These are phyloP conservation scores for Globisporangium irregulare DNA, from an alignment of 352 stramenopile species.

Conservation along the genomic window DNA sequence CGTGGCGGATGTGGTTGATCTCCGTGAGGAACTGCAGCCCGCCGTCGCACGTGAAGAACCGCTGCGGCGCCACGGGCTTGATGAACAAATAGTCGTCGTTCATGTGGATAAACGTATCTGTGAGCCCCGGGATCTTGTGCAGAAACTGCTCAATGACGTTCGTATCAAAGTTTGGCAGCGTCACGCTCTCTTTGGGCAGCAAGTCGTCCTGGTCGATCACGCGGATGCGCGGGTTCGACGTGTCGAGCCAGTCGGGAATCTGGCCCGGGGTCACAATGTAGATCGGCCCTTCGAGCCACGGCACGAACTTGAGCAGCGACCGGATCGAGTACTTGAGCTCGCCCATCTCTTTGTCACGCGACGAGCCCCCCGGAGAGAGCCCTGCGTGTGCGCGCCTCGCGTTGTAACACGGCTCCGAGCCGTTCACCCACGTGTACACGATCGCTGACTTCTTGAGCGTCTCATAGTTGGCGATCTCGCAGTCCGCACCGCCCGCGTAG, in stretches of 20 bases:
- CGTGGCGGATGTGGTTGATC: conserved; percentile 83
- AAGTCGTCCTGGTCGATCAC: conserved; percentile 81
- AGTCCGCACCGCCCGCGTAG: conserved; percentile 32
- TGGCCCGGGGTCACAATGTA: conserved; percentile 83
- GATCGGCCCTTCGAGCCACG: conserved; percentile 77
- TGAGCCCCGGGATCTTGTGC: conserved; percentile 80
- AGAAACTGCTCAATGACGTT: conserved; percentile 89
- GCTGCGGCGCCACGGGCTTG: conserved; percentile 71
- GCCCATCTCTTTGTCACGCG: conserved; percentile 80
- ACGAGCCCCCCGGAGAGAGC: conserved; percentile 56
- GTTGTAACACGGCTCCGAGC: conserved; percentile 79
- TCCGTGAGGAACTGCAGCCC: conserved; percentile 71
- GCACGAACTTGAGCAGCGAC: conserved; percentile 74
- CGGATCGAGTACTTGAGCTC: conserved; percentile 86
- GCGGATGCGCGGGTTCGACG: conserved; percentile 57
- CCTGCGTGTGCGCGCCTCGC: conserved; percentile 45
- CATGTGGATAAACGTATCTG: conserved; percentile 87
- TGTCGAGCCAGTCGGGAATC: conserved; percentile 79
- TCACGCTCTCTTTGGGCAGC: conserved; percentile 51
- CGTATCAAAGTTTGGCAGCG: conserved; percentile 74
- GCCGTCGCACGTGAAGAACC: conserved; percentile 85
- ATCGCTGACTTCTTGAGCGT: conserved; percentile 59
- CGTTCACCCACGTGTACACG: conserved; percentile 88
- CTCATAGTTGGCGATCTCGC: conserved; percentile 70
- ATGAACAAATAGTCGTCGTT: conserved; percentile 90